phyloP scores from a whole-genome alignment of 306 rosid genomes.

The Ammopiptanthus mongolicus region DNA sequence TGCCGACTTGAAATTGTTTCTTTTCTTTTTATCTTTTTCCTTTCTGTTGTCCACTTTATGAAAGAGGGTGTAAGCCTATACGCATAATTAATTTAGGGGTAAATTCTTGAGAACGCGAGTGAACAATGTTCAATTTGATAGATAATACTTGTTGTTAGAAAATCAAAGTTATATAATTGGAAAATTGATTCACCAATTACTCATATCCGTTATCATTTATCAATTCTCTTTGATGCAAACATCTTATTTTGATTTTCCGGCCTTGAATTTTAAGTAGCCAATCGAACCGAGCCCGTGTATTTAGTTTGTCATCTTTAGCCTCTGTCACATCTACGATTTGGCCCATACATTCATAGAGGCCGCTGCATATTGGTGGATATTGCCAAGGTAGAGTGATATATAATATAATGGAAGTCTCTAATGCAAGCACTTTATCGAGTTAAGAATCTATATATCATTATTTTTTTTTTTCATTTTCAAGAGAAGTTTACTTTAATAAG shows the following conservation, averaged over 20 bases:
- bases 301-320: not conserved
- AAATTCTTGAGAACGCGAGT: not conserved
- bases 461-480: no score
- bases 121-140: not conserved
- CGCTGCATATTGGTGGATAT: conserved; percentile 24
- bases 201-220: not conserved
- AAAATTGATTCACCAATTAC: not conserved
- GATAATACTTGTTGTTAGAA: not conserved
- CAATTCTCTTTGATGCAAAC: not conserved
- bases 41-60: not conserved
- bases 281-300: not conserved
- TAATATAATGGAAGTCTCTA: no score
- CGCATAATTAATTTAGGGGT: conserved; percentile 6
- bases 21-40: not conserved
- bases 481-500: no score
- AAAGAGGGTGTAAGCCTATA: conserved; percentile 1
- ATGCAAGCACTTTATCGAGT: no score
- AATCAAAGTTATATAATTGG: not conserved
- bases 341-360: not conserved
- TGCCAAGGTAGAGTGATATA: conserved; percentile 5
- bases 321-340: conserved; percentile 5
- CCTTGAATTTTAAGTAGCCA: not conserved
- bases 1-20: conserved; percentile 23
- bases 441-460: no score
- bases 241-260: not conserved